These are phyloP conservation scores for Leucocoprinus sp. DNA, from an alignment of 768 basidiomycete genomes.

Conservation along the genomic window DNA sequence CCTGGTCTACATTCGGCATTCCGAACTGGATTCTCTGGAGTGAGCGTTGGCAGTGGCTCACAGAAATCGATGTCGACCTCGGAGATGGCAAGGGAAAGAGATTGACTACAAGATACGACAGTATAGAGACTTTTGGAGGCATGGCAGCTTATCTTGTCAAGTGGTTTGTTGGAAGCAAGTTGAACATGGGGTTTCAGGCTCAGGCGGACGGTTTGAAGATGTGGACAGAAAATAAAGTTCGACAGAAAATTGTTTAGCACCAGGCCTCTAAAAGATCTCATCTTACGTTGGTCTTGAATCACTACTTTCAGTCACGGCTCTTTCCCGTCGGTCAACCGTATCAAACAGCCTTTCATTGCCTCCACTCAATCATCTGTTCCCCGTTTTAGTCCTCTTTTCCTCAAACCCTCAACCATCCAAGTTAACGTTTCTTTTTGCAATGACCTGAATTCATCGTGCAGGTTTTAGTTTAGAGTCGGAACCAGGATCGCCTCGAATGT, in stretches of 20 bases:
- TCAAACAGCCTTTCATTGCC: too few relatives aligned
- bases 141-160: constrained; percentile 45
- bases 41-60: constrained; percentile 60
- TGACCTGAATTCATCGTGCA: too few relatives aligned
- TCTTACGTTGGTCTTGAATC: too few relatives aligned
- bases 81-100: constrained; percentile 35
- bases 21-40: constrained; percentile 42
- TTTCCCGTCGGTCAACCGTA: too few relatives aligned
- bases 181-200: constrained; percentile 39
- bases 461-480: too few relatives aligned
- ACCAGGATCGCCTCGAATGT: too few relatives aligned
- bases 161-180: constrained; percentile 31
- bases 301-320: too few relatives aligned
- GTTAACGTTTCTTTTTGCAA: too few relatives aligned
- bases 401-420: too few relatives aligned
- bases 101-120: constrained; percentile 49
- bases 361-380: too few relatives aligned
- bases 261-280: too few relatives aligned
- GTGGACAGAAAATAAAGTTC: constrained; percentile 30
- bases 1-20: constrained; percentile 40
- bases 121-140: constrained; percentile 52
- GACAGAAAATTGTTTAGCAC: background rate
- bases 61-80: constrained; percentile 13
- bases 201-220: constrained; percentile 52
- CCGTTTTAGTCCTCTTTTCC: too few relatives aligned